These are phyloP conservation scores for Penicillium sp. DNA, from an alignment of 2,329 filamentous ascomycete genomes.

Conservation along the genomic window DNA sequence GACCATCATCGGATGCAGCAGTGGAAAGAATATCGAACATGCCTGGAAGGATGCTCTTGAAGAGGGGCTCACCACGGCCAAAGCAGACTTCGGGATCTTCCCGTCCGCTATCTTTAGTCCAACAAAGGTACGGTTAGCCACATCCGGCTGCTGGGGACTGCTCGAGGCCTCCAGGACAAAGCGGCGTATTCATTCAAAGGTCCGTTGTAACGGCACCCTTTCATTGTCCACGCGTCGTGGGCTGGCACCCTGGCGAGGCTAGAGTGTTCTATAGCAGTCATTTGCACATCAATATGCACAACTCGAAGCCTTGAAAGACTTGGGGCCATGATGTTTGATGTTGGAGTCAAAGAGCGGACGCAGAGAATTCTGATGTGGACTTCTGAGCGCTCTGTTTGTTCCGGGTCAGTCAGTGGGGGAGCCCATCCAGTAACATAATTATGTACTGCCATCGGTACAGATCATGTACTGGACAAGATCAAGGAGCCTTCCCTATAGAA, in stretches of 20 bases:
- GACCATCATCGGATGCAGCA: slow-evolving; percentile 7
- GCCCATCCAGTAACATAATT: too few species aligned
- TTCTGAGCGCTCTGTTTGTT: not conserved
- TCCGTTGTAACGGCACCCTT: not conserved
- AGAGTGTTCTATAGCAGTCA: not conserved
- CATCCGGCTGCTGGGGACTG: not conserved
- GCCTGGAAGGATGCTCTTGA: not conserved
- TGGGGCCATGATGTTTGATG: not conserved
- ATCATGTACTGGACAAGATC: not conserved
- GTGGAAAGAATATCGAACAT: not conserved
- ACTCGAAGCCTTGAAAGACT: not conserved
- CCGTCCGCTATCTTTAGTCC: not conserved
- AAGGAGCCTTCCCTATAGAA: not conserved
- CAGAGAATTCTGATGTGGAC: not conserved
- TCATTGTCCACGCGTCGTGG: not conserved
- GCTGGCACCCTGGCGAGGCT: not conserved
- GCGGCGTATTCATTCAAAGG: not conserved
- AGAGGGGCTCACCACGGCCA: not conserved
- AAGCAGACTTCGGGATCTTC: not conserved
- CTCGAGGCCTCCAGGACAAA: not conserved
- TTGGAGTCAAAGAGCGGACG: not conserved
- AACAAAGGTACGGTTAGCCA: slow-evolving; percentile 2
- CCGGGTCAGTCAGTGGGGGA: not conserved
- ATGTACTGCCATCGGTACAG: not conserved
- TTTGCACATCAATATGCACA: not conserved